These are phyloP conservation scores for Cryptosporidium tyzzeri DNA, from an alignment of 169 alveolate species.

Conservation along the genomic window DNA sequence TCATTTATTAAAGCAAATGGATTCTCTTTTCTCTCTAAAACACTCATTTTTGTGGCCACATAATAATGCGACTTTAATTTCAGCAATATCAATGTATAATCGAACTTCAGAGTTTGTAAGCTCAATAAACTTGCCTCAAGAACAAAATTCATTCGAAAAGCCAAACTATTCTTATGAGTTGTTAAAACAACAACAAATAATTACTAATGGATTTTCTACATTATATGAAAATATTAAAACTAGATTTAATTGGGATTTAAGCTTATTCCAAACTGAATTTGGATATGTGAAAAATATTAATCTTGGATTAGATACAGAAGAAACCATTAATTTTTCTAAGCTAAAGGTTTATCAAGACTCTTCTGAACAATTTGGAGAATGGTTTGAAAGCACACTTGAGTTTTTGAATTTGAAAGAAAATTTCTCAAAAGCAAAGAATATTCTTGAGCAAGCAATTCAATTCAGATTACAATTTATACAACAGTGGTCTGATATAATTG, in stretches of 20 bases:
- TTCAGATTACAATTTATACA: slow-evolving; percentile 62
- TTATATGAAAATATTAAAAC: slow-evolving; percentile 30
- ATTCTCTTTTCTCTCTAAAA: slow-evolving; percentile 34
- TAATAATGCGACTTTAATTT: slow-evolving; percentile 34
- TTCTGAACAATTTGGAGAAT: slow-evolving; percentile 28
- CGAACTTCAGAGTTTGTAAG: slow-evolving; percentile 38
- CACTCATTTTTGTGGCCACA: slow-evolving; percentile 65
- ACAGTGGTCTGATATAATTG: slow-evolving; percentile 43
- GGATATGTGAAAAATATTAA: slow-evolving; percentile 31
- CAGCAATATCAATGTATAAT: slow-evolving; percentile 58
- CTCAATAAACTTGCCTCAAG: slow-evolving; percentile 24
- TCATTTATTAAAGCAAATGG: slow-evolving; percentile 13
- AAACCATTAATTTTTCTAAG: slow-evolving; percentile 23
- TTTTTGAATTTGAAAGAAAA: background rate
- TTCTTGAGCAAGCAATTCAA: slow-evolving; percentile 25
- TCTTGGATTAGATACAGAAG: slow-evolving; percentile 19
- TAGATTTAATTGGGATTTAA: slow-evolving; percentile 62
- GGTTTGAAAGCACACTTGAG: slow-evolving; percentile 43
- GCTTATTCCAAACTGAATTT: slow-evolving; percentile 20
- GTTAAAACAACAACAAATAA: background rate
- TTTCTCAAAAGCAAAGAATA: background rate
- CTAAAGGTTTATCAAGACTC: background rate
- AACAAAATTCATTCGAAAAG: background rate
- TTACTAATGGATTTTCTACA: slow-evolving; percentile 18
- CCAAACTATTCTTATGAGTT: slow-evolving; percentile 7